phyloP scores from a whole-genome alignment of 495 filamentous ascomycete genomes.

The Penicillium cosmopolitanum region DNA sequence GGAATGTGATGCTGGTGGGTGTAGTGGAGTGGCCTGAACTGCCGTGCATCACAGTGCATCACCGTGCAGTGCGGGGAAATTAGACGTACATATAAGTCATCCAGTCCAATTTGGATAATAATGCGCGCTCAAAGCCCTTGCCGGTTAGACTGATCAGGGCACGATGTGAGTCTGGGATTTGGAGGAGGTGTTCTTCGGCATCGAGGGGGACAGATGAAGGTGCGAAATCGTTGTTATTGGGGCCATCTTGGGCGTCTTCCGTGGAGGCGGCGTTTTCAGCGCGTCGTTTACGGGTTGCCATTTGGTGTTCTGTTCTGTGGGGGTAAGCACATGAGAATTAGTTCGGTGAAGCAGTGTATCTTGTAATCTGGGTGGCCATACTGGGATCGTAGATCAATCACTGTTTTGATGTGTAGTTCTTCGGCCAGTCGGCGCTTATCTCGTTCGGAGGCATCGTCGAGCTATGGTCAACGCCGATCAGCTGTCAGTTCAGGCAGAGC shows the following conservation, averaged over 20 bases:
- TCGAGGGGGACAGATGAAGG: constrained; percentile 37
- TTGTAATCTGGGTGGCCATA: constrained; percentile 33
- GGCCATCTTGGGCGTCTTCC: constrained; percentile 7
- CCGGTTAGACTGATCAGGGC: constrained; percentile 72
- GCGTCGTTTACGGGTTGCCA: constrained; percentile 67
- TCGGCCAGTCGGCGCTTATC: constrained; percentile 64
- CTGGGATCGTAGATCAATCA: constrained; percentile 80
- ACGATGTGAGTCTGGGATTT: constrained; percentile 65
- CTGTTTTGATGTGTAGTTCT: constrained; percentile 65
- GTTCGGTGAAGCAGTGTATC: constrained; percentile 11
- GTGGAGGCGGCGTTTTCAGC: constrained; percentile 31
- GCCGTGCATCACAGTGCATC: no score
- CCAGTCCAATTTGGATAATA: constrained; percentile 71
- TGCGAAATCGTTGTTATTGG: constrained; percentile 24
- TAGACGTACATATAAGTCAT: constrained; percentile 58
- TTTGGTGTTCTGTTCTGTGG: constrained; percentile 69
- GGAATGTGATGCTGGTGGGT: no score
- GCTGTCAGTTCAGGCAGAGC: constrained; percentile 3
- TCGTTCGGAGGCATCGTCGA: constrained; percentile 69
- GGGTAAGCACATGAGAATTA: not conserved
- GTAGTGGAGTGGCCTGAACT: no score
- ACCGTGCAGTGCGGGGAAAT: not conserved
- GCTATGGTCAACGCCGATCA: constrained; percentile 17
- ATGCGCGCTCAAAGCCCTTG: constrained; percentile 65
- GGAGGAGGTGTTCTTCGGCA: constrained; percentile 49